Evolutionary conservation across 2,329 filamentous ascomycete genomes (phyloP), one percentile per base, ranked within the genome.

Genomic region (Talaromyces pinophilus): DNA sequence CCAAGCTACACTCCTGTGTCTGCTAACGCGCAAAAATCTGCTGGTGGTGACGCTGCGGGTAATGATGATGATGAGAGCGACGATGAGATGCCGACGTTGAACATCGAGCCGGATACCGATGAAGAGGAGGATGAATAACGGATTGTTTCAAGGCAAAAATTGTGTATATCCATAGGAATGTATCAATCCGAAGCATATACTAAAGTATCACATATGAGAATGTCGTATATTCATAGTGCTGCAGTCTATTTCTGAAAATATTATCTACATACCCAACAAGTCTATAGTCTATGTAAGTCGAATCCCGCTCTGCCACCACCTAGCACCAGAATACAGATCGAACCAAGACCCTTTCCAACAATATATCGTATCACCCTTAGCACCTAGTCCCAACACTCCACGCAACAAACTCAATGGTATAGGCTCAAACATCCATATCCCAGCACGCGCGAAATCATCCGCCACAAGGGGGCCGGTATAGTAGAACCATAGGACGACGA

Each of bases 391-490:
- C 17, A 93, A 40, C 1, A 84, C 86, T 2, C 84, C 86, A 30
- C 92, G 83, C n/a, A 93, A 73, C 0, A 85, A 74, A 63, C 92
- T 96, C 8, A 94, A 70, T 0, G 93, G 92, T n/a, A 96, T 79
- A 0, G 92, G 92, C 77, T 97, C 92, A 68, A 88, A 87, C 15
- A 96, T 77, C 91, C 91, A 97, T 0, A 96, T 73, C 0, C 92
- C 92, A 0, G 87, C 85, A 11, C 84, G 82, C 0, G 89, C 85
- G 74, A 96, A 88, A 72, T 97, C 93, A 73, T 96, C 87, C 11
- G 88, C 82, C n/a, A 97, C 82, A 42, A 88, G 76, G 48, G 82
- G 82, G 0, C 85, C 85, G 0, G 91, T 94, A 17, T 82, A 75
- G 64, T 88, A 86, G 67, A 96, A 79, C 92, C 92, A 97, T 0